Evolutionary conservation across 176 grass and related monocot genomes (phyloP), one percentile per base, ranked within the genome.

Genomic region (Typha latifolia): DNA sequence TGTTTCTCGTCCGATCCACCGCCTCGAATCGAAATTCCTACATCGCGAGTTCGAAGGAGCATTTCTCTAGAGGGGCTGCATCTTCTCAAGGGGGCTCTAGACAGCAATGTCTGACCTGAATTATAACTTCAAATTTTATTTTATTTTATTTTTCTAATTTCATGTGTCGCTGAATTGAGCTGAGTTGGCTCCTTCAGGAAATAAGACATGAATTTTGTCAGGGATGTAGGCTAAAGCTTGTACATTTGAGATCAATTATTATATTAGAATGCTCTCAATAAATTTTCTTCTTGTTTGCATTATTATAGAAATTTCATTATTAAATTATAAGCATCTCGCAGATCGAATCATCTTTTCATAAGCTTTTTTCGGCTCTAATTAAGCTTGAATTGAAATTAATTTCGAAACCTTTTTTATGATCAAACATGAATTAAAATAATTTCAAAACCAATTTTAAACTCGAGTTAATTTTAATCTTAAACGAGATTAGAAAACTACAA

Each of bases 31-130:
- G 87, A 96, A 81, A 47, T 96, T 34, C 87, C 91, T 37, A 83
- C 82, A 73, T 88, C 77, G 61, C 69, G 82, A 49, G 84, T 88
- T 34, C 85, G 91, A 11, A 88, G 85, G 78, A 91, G 91, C 70
- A 96, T 96, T 51, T 96, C 91, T 0, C 78, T 96, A 80, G 91
- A 96, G 70, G 87, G 82, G 1, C 63, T 96, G 77, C 79, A 90
- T 86, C 69, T 74, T 49, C 49, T 96, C 14, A 87, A 72, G 79
- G 91, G 87, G 64, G 91, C 91, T 76, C 76, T 96, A 32, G 87
- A 96, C 52, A 85, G 71, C 72, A 82, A 91, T 77, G 19, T 19
- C 49, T 91, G 77, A 91, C 72, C 0, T 37, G 2, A 37, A 37
- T 22, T 67, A 34, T 14, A 66, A 20, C 27, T 56, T 51, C 21